Base-by-base conservation (phyloP, 441 rosid species). In the Pelargonium citronellum region DNA sequence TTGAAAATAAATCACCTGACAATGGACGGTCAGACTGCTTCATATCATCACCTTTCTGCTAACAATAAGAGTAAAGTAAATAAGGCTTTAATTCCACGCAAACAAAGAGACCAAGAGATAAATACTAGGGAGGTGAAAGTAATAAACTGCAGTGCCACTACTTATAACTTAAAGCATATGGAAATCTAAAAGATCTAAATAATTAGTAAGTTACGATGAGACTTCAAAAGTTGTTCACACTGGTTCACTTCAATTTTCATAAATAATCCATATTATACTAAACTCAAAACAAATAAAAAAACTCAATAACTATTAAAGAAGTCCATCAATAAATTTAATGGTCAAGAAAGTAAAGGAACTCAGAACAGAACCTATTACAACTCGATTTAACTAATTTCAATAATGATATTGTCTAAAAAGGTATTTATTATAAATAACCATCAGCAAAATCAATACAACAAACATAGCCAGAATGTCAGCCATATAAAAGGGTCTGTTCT, bases 11-110 rank as follows among this genome's bases (percentile, higher is more conserved):
- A 64, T 74, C 67, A 87, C 91, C 83, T 69, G 80, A 61, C 44
- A 73, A 68, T n/a, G 55, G 67, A 73, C 17, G 39, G 39, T 68
- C 70, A 61, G 80, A 61, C 63, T 73, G 87, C 80, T 71, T 79
- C 86, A 82, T 86, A 7, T 66, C 73, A 70, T 78, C 72, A 68
- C 77, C 69, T 70, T 71, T 75, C 82, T 43, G 61, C 71, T 30
- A 70, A 43, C 34, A 64, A 20, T 49, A 71, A 73, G 67, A 72
- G 62, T 39, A 16, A 49, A 67, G 4, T 22, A 62, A 11, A 27
- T 11, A 22, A 62, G 12, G 24, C 24, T 0, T 17, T 22, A 8
- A 5, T 60, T 19, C 64, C 13, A 19, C 64, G 1, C 41, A 58
- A 12, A 61, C 17, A 43, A 17, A 57, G 24, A 17, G 27, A 57